Evolutionary conservation across 768 basidiomycete species (phyloP), one percentile per base, ranked within the genome.

Genomic region (Hemileccinum impolitum): DNA sequence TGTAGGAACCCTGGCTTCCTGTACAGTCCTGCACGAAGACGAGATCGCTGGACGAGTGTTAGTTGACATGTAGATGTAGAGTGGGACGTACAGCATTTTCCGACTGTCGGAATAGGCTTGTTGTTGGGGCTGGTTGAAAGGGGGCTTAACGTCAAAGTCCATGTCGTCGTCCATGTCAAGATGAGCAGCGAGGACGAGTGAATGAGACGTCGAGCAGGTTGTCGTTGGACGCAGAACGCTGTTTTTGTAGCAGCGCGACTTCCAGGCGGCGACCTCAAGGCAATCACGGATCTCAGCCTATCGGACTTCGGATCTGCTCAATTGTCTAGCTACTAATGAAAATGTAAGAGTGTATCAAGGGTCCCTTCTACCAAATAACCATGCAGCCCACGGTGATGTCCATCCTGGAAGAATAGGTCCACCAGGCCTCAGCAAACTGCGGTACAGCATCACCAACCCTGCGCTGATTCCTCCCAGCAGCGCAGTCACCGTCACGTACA

Each of bases 1-100:
- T 93, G 71, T 92, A 92, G 63, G 84, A 87, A 30, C 88, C 89
- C 58, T 93, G 90, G 60, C 87, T 90, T 13, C 93, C 93, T 7
- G 93, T 96, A 69, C 93, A 94, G 70, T 96, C 93, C 66, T 95
- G 90, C 17, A 96, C 81, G 72, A 96, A 96, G 39, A 94, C 93
- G 51, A 96, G 82, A 71, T 96, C 94, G 51, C 90, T 93, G 65
- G 36, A 37, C 28, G 36, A 41, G 19, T 14, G 44, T 65, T 32
- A 62, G 61, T 52, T 56, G 42, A 48, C 48, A 26, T 17, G 43
- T 41, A 31, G 47, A 44, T 31, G 43, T 37, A 37, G 28, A 34
- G n/a, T 46, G 50, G 55, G 56, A 75, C 85, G 62, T 71, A 87
- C 88, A 89, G 78, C 80, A 87, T 85, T 72, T 89, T 90, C 50